Conservation (phyloP, 1,139 yeast species). For the Protomyces inundatus region DNA sequence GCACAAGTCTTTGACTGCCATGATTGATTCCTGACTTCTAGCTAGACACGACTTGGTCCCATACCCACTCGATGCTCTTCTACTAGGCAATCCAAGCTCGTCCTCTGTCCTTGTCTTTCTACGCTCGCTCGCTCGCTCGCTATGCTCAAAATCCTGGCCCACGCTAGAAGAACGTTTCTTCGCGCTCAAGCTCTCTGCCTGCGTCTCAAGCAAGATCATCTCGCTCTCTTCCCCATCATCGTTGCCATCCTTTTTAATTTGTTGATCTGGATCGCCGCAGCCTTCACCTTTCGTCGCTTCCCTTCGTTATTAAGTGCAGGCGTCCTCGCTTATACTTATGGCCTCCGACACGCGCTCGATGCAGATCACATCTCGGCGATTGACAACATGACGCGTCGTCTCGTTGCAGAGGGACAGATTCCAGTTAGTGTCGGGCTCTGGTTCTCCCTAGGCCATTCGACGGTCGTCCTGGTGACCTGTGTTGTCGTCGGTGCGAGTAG, state of each 20-base stretch:
- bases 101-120: too few relatives aligned
- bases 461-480: constrained; percentile 27
- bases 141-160: too few relatives aligned
- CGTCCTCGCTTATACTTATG: constrained; percentile 22
- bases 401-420: constrained; percentile 19
- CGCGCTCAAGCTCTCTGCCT: background rate
- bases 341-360: constrained; percentile 28
- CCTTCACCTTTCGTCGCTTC: constrained; percentile 1
- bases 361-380: constrained; percentile 29
- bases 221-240: constrained; percentile 15
- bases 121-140: too few relatives aligned
- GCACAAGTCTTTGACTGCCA: too few relatives aligned
- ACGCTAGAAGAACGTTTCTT: too few relatives aligned
- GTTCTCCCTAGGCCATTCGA: constrained; percentile 27
- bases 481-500: constrained; percentile 26
- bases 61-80: too few relatives aligned
- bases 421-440: constrained; percentile 25
- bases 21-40: too few relatives aligned
- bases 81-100: too few relatives aligned
- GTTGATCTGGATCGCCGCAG: constrained; percentile 20
- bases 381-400: constrained; percentile 27
- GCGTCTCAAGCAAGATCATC: background rate
- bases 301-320: constrained; percentile 14
- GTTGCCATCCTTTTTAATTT: constrained; percentile 8
- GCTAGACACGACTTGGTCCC: too few relatives aligned